A percentile compares a stretch with the other conserved stretches of the same genome.
Conservation (phyloP, 768 basidiomycete species). For the Guyanaporus albipodus region DNA sequence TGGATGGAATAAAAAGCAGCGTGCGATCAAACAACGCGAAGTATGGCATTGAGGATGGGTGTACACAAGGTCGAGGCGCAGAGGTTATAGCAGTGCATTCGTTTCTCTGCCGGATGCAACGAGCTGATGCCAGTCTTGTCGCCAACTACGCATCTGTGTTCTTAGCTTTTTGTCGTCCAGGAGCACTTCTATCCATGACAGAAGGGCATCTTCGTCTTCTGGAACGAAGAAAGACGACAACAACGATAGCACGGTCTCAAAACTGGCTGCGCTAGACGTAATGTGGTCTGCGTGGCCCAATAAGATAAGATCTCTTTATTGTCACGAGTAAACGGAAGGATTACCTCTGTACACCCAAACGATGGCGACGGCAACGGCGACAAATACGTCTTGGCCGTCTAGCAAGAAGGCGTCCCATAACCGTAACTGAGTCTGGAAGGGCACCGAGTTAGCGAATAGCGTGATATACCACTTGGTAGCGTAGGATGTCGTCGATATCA, state of each 20-base stretch:
- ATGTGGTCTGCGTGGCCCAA: slow-evolving; percentile 62
- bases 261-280: slow-evolving; percentile 69
- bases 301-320: slow-evolving; percentile 3
- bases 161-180: slow-evolving; percentile 63
- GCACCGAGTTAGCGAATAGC: slow-evolving; percentile 90
- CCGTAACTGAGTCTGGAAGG: slow-evolving; percentile 91
- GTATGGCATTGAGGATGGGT: neutral
- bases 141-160: slow-evolving; percentile 68
- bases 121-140: slow-evolving; percentile 72
- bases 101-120: slow-evolving; percentile 62
- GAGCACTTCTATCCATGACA: slow-evolving; percentile 74
- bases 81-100: slow-evolving; percentile 51
- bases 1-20: slow-evolving; percentile 19
- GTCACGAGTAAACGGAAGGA: slow-evolving; percentile 19
- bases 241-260: slow-evolving; percentile 89
- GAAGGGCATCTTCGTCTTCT: slow-evolving; percentile 78
- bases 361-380: slow-evolving; percentile 81
- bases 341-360: slow-evolving; percentile 88
- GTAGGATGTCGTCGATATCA: slow-evolving; percentile 90
- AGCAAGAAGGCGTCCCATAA: slow-evolving; percentile 93
- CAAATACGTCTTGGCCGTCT: slow-evolving; percentile 86
- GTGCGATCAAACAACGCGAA: slow-evolving; percentile 4
- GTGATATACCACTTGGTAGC: slow-evolving; percentile 99
- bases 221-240: slow-evolving; percentile 94
- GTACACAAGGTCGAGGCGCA: neutral